Percentiles rank a stretch among this genome's conserved stretches.
phyloP scores from a whole-genome alignment of 129 eudicot species.

The Chrysanthemum lavandulifolium region DNA sequence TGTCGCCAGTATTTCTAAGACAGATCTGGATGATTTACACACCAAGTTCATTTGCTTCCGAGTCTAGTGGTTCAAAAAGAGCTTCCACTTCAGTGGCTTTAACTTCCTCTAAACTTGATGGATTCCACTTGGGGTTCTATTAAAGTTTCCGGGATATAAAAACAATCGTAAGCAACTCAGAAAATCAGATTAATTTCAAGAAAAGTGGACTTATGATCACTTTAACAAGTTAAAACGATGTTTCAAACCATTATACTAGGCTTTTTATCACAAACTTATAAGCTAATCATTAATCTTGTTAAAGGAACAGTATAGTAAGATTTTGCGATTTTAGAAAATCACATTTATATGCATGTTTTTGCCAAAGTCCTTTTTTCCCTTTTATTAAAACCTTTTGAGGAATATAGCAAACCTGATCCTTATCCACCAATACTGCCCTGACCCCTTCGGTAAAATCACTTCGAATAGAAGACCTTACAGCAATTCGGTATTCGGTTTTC shows the following conservation, averaged over 20 bases:
- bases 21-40: conserved; percentile 31
- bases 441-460: conserved; percentile 94
- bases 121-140: conserved; percentile 95
- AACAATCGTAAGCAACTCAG: not conserved
- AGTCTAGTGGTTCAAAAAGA: conserved; percentile 53
- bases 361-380: not conserved
- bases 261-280: conserved; percentile 1
- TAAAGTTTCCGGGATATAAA: conserved; percentile 12
- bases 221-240: not conserved
- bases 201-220: no score
- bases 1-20: not conserved
- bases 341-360: not conserved
- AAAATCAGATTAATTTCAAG: not conserved
- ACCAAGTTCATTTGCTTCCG: conserved; percentile 50
- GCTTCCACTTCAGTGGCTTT: conserved; percentile 64
- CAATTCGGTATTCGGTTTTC: conserved; percentile 92
- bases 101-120: conserved; percentile 85
- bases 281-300: not conserved
- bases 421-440: conserved; percentile 91
- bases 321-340: not conserved
- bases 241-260: not conserved
- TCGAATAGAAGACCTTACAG: conserved; percentile 72
- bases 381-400: not conserved
- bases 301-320: conserved; percentile 10
- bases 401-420: conserved; percentile 80